Percentiles rank a stretch among this genome's conserved stretches.
Conservation (phyloP, 306 rosid species). For the Prinsepia uniflora region DNA sequence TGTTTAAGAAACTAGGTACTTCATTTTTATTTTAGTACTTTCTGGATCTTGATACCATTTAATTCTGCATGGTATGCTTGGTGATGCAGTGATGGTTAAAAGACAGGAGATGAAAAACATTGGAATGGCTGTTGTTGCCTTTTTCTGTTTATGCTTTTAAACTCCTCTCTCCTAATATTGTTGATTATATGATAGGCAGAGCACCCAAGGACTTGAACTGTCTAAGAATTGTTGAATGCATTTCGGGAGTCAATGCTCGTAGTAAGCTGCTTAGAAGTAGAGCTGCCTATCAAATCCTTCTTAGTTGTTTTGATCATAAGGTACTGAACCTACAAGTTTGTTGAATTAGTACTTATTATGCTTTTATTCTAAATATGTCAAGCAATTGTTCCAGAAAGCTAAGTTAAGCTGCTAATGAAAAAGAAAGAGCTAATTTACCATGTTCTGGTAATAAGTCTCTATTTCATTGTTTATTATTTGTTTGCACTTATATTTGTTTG, state of each 20-base stretch:
- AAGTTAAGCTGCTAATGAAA: neutral
- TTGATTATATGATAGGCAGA: constrained; percentile 37
- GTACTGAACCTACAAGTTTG: constrained; percentile 28
- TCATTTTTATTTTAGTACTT: neutral
- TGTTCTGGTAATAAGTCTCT: neutral
- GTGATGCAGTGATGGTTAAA: neutral
- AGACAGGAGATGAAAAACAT: neutral
- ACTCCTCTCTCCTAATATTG: constrained; percentile 24
- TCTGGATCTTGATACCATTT: neutral
- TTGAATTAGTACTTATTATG: neutral
- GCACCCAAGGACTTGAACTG: constrained; percentile 73
- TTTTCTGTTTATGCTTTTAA: constrained; percentile 13
- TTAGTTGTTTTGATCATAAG: constrained; percentile 46
- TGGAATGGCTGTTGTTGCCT: constrained; percentile 12
- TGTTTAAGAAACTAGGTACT: neutral
- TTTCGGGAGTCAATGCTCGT: constrained; percentile 53
- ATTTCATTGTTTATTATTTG: neutral
- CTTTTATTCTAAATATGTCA: neutral
- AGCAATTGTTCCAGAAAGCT: neutral
- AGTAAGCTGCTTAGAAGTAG: constrained; percentile 64
- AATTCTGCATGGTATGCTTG: neutral
- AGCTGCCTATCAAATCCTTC: constrained; percentile 65
- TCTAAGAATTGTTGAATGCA: constrained; percentile 68
- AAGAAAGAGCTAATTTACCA: neutral
- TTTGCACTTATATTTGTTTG: neutral